Evolutionary conservation across 371 early-diverging fungal species (phyloP), one percentile per base, ranked within the genome.

Genomic region (Apophysomyces sp.): DNA sequence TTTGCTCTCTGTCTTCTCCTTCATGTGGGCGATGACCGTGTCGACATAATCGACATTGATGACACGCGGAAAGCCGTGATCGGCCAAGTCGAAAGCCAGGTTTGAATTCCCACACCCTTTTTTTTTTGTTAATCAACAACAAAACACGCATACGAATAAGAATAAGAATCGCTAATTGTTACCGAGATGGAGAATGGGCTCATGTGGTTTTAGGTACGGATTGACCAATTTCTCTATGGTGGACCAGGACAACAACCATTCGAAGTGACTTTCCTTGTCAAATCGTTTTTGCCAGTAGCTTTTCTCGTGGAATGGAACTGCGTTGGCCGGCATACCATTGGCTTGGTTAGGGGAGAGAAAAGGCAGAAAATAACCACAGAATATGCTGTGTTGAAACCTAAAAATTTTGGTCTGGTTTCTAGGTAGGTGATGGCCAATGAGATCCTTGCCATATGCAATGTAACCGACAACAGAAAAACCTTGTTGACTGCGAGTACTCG

Each of bases 41-140:
- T 62, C 67, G 31, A 77, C 74, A 62, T 76, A 82, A 59, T 82
- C 82, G 2, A 82, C 65, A 66, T 77, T 82, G 34, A 69, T 44
- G 29, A 81, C 55, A 6, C 56, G 51, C 9, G 40, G 29, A 40
- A 72, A 72, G 4, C 82, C 82, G 36, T 31, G 27, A 26, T 77
- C 71, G 4, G 65, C 65, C 57, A 84, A 51, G 21, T 84, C 80
- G 53, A 77, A 67, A 0, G 74, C 67, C n/a, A 87, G 67, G 2
- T 56, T 62, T 9, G 80, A 80, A 65, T 85, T 87, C 0, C 88
- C 88, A 62, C 83, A 82, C 1, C 88, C 88, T 72, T 26, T 29
- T 6, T 49, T 59, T 39, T 59, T 49, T 31, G 30, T 58, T 28
- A 39, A 57, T 31, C 24, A 44, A 39, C 3, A n/a, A n/a, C n/a